Evolutionary conservation across 306 rosid species (phyloP).

Genomic region (Castanea mollissima): DNA sequence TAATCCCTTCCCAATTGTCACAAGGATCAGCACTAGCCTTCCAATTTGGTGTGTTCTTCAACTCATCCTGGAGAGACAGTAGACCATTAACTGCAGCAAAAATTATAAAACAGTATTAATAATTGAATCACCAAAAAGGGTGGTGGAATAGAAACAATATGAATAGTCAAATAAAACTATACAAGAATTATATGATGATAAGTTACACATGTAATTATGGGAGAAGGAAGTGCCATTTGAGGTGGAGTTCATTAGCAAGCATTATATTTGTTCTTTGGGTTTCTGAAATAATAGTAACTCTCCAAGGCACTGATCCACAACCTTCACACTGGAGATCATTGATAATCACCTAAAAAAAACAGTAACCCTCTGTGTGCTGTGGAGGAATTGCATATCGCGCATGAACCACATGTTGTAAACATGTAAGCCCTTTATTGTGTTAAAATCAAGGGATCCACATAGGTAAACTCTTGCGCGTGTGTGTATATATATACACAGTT

Average conservation of each 20-base stretch:
- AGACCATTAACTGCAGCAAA: constrained; percentile 30
- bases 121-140: not conserved
- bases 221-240: too few species aligned
- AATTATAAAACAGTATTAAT: not conserved
- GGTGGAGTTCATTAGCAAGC: too few species aligned
- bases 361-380: not conserved
- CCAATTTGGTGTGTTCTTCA: constrained; percentile 41
- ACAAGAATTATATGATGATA: not conserved
- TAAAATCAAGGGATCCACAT: too few species aligned
- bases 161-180: not conserved
- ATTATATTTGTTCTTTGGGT: not conserved
- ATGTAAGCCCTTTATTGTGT: too few species aligned
- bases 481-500: too few species aligned
- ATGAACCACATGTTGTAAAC: too few species aligned
- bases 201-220: too few species aligned
- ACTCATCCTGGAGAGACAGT: constrained; percentile 9
- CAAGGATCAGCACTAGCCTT: constrained; percentile 35
- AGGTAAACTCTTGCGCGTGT: too few species aligned
- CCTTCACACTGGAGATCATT: not conserved
- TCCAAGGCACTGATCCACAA: too few species aligned
- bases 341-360: not conserved
- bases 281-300: too few species aligned
- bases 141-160: too few species aligned
- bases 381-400: not conserved
- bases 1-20: constrained; percentile 42